Base-by-base conservation (phyloP, 768 basidiomycete genomes). In the Suillus fuscotomentosus region DNA sequence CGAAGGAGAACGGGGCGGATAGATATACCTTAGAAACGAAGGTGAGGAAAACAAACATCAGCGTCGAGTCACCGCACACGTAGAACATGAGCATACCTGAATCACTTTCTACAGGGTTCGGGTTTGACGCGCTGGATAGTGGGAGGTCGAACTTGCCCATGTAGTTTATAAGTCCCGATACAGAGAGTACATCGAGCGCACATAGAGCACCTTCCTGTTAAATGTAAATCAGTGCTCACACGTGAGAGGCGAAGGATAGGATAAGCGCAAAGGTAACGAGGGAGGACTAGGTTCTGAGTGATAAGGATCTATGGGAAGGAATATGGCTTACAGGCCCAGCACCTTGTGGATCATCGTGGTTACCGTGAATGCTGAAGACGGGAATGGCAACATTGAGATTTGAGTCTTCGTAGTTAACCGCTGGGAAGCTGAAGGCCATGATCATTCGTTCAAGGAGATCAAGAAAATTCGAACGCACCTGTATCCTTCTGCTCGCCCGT, bases 281-380 rank as follows among this genome's bases (percentile, higher is more conserved):
- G n/a, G 55, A 39, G 39, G 43, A 57, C 4, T 62, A 24, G 2
- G 50, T 31, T 59, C 24, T 20, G 42, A 20, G 27, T 11, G 11
- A 20, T 27, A 42, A 20, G 39, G 3, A 14, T 17, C 5, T 41
- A 17, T 13, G 14, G 31, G 36, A 11, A 13, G 13, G 24, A 57
- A 14, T 27, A 60, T 13, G 13, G 78, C 92, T 66, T 70, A 95
- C 95, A 10, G 91, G 83, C 3, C 96, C 95, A 24, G 95, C 90
- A 22, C 97, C 97, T 78, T 99, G 97, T 41, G 97, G 97, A 71
- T 99, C 97, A 72, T 99, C 97, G 76, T 99, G 97, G 72, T 99
- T 99, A 50, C 97, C 97, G 71, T 99, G 97, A 60, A 99, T 99
- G 0, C 97, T 98, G 78, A 99, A 99, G 36, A 99, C 92, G 3